Percentiles rank a stretch among this genome's conserved stretches.
These are phyloP conservation scores for Aspergillus sp. DNA, from an alignment of 2,329 filamentous ascomycete genomes.

Conservation along the genomic window DNA sequence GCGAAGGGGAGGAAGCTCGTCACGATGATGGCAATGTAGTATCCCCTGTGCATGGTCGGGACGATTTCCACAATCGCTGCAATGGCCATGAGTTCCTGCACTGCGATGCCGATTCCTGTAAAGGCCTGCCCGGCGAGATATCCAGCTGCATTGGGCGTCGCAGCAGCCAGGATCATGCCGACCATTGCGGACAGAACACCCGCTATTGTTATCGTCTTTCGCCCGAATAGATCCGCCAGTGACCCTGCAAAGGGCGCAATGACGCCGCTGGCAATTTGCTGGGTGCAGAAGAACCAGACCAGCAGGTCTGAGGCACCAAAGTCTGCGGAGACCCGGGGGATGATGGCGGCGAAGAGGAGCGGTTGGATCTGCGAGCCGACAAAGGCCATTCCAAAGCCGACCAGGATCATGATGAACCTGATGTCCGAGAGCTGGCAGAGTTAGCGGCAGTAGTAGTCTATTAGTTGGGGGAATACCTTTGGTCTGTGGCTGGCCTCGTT, in stretches of 20 bases:
- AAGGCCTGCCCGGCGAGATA: constrained; percentile 4
- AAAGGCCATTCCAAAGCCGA: constrained; percentile 7
- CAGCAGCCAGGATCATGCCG: constrained; percentile 3
- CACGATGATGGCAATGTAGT: constrained; percentile 2
- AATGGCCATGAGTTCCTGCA: constrained; percentile 9
- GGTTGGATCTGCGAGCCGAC: constrained; percentile 7
- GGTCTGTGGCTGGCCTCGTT: too few species aligned
- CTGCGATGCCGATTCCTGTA: constrained; percentile 3
- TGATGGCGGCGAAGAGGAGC: constrained; percentile 6
- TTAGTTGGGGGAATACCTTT: too few species aligned
- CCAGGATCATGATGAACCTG: neutral
- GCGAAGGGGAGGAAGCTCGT: constrained; percentile 9
- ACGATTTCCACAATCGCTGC: constrained; percentile 3
- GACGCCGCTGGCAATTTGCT: neutral
- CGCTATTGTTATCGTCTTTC: neutral
- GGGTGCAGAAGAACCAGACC: constrained; percentile 2
- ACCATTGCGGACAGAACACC: neutral
- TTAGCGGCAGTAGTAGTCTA: too few species aligned
- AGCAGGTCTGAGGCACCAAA: neutral
- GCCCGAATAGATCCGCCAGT: neutral
- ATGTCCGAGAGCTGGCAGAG: too few species aligned
- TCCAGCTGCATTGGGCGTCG: neutral
- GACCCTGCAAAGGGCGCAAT: constrained; percentile 2
- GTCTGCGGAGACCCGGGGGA: neutral
- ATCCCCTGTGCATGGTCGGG: constrained; percentile 1